These are phyloP conservation scores for Lactifluus echinatus DNA, from an alignment of 768 basidiomycete species.

Conservation along the genomic window DNA sequence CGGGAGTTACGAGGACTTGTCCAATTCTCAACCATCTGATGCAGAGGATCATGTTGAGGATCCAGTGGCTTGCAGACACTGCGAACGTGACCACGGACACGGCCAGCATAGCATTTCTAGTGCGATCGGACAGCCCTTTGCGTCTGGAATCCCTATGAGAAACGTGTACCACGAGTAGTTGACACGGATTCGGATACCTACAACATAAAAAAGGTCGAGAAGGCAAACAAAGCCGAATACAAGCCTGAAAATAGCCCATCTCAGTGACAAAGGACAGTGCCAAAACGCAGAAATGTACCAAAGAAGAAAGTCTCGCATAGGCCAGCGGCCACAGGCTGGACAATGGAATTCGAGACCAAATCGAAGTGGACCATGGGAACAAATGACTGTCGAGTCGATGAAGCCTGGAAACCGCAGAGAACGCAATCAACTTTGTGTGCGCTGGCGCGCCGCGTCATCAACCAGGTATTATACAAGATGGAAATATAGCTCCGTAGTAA, in stretches of 20 bases:
- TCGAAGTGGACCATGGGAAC: background rate
- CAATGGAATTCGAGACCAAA: too few species aligned
- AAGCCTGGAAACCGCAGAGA: too few species aligned
- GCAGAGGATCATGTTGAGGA: background rate
- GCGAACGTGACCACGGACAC: background rate
- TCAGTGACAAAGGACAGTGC: too few species aligned
- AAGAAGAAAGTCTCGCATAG: too few species aligned
- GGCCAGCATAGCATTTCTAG: background rate
- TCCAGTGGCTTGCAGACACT: background rate
- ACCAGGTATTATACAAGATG: too few species aligned
- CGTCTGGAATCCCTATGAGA: background rate
- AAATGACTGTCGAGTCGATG: background rate
- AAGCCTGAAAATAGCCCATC: background rate
- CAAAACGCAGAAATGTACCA: too few species aligned
- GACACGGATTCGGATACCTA: background rate
- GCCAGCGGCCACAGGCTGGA: too few species aligned
- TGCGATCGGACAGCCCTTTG: background rate
- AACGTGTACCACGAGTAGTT: background rate
- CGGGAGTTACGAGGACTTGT: background rate
- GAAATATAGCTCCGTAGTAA: too few species aligned
- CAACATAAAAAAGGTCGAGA: background rate
- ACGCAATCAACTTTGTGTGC: too few species aligned
- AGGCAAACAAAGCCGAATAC: background rate
- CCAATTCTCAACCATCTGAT: background rate
- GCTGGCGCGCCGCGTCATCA: too few species aligned